Base-by-base conservation (phyloP, 1,284 basidiomycete species). In the Psilocybe mexicana region DNA sequence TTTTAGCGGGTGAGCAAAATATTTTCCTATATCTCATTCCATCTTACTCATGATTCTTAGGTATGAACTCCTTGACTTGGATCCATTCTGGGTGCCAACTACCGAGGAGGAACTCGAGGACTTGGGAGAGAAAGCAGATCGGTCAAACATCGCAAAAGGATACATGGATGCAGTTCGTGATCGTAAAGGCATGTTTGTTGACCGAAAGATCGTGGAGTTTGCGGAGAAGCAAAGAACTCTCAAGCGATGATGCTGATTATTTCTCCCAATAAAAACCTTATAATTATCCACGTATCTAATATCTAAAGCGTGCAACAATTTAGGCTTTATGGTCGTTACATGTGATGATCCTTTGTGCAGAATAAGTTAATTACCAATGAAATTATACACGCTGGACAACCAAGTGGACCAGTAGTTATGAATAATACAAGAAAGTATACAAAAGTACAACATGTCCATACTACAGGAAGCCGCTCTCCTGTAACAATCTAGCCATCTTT, bases 1-100 rank as follows among this genome's bases (percentile, higher is more conserved):
- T 64, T 99, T 99, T 74, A 92, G 88, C 72, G 96, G 96, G 81
- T 94, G 76, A 66, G 86, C 70, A 14, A 23, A 26, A 35, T 43
- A 6, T 10, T 6, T 11, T 6, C 38, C 18, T 2, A 18, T 40
- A 24, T 36, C 18, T 14, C 5, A 24, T 28, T 26, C 6, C 6
- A 33, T 30, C 23, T 8, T 38, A 43, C 56, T 18, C 38, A 42
- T 35, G 35, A 35, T 35, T 42, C 30, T 59, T 62, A 92, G 90
- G 45, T 94, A 93, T 72, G 93, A 96, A 71, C 81, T 94, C 66
- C 80, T 97, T 30, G 92, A 95, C 73, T 85, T 89, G 65, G 95
- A 99, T 77, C 97, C 97, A 2, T 99, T 96, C 79, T 99, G 97
- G 97, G 96, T 99, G 0, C 97, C 97, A 0, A 94, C 94, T 6